Conservation (phyloP, 805 yeast species). For the Suhomyces xylopsoci region DNA sequence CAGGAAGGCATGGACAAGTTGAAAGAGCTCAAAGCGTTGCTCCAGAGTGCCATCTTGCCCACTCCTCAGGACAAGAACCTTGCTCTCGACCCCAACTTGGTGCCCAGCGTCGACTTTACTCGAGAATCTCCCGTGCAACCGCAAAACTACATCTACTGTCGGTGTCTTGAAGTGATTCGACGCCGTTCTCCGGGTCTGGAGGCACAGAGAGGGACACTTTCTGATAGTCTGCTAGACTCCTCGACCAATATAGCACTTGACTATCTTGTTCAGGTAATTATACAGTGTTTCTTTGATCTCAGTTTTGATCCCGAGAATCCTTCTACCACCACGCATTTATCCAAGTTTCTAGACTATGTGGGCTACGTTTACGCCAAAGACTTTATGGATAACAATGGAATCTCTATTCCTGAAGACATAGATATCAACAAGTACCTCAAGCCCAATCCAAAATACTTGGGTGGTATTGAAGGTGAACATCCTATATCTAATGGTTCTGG, state of each 20-base stretch:
- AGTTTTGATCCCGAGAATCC: slow-evolving; percentile 11
- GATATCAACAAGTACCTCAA: slow-evolving; percentile 12
- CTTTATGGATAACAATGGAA: slow-evolving; percentile 12
- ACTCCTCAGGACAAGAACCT: background rate
- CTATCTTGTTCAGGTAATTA: slow-evolving; percentile 9
- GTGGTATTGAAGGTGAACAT: background rate
- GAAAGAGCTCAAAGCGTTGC: slow-evolving; percentile 3
- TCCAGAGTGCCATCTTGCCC: slow-evolving; percentile 1
- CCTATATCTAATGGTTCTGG: background rate
- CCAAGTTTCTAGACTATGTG: slow-evolving; percentile 17
- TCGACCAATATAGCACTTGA: background rate
- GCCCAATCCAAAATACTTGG: slow-evolving; percentile 15
- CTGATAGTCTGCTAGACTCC: background rate
- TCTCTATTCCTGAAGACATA: slow-evolving; percentile 13
- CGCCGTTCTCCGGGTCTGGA: too few species aligned
- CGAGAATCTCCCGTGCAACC: background rate
- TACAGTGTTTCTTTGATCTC: slow-evolving; percentile 14
- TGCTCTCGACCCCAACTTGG: background rate
- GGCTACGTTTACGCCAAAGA: slow-evolving; percentile 17
- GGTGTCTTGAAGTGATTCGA: background rate
- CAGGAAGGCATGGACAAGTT: slow-evolving; percentile 1
- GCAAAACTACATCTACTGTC: slow-evolving; percentile 6
- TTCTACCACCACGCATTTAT: slow-evolving; percentile 7
- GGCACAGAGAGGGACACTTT: background rate
- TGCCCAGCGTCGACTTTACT: background rate